phyloP scores from a whole-genome alignment of 169 alveolate genomes.

The Cryptosporidium canis region DNA sequence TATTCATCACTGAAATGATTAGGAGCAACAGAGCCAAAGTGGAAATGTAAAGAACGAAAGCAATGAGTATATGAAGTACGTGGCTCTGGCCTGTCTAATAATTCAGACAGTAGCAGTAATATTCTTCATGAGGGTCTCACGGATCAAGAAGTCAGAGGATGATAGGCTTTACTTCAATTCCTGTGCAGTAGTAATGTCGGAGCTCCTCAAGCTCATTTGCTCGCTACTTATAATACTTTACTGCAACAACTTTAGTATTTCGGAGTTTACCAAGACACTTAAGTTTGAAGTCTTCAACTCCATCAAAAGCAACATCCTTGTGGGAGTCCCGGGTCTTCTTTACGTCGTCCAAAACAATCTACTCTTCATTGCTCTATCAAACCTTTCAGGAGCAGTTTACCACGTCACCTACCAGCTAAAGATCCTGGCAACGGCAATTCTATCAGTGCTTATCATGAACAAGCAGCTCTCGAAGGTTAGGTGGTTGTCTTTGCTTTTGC shows the following conservation, averaged over 20 bases:
- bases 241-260: neutral
- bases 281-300: conserved; percentile 39
- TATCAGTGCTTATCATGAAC: conserved; percentile 76
- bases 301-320: conserved; percentile 13
- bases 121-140: conserved; percentile 49
- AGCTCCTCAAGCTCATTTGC: conserved; percentile 13
- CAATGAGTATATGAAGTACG: conserved; percentile 58
- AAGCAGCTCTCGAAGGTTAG: conserved; percentile 40
- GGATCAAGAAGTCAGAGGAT: neutral
- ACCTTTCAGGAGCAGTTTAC: conserved; percentile 81
- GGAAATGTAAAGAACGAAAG: neutral
- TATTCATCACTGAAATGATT: neutral
- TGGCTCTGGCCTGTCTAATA: conserved; percentile 37
- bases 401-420: conserved; percentile 80
- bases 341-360: conserved; percentile 81
- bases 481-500: conserved; percentile 76
- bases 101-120: conserved; percentile 70
- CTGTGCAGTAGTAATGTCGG: conserved; percentile 68
- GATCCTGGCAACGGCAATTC: conserved; percentile 81
- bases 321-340: conserved; percentile 81
- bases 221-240: conserved; percentile 18
- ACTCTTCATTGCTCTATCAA: conserved; percentile 78
- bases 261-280: neutral
- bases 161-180: conserved; percentile 41
- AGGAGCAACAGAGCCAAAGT: neutral